Evolutionary conservation across 2,329 filamentous ascomycete species (phyloP).

Genomic region (Xylaria sp.): DNA sequence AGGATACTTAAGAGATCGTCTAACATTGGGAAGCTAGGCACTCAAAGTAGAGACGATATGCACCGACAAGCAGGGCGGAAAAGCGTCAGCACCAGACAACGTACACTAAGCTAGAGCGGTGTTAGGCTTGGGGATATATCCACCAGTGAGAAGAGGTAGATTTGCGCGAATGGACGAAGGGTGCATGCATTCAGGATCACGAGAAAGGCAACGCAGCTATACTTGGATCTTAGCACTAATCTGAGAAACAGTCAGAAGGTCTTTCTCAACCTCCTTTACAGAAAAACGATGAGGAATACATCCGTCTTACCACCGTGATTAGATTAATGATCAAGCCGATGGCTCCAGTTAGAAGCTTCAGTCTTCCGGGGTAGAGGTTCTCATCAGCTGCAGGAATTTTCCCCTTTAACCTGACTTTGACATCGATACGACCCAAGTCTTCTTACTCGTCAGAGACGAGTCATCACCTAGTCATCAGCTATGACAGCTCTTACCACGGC

Average conservation of each 20-base stretch:
- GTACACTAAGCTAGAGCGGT: slow-evolving; percentile 7
- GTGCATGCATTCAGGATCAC: slow-evolving; percentile 26
- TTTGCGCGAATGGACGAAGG: slow-evolving; percentile 23
- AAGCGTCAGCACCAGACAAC: slow-evolving; percentile 2
- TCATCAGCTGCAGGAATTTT: neutral
- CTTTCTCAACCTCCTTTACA: neutral
- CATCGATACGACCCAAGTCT: neutral
- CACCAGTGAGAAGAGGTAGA: slow-evolving; percentile 5
- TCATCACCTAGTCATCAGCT: neutral
- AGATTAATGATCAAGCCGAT: slow-evolving; percentile 1
- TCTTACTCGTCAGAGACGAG: neutral
- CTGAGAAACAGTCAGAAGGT: neutral
- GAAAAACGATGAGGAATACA: slow-evolving; percentile 4
- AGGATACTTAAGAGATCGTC: slow-evolving; percentile 9
- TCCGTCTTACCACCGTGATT: slow-evolving; percentile 7
- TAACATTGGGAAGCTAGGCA: slow-evolving; percentile 7
- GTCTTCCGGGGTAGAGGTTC: neutral
- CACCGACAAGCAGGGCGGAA: slow-evolving; percentile 7
- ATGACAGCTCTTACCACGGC: neutral
- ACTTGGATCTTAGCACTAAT: neutral
- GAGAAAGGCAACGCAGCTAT: slow-evolving; percentile 6
- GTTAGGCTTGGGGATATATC: slow-evolving; percentile 10
- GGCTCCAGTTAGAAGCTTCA: neutral
- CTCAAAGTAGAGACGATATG: slow-evolving; percentile 3
- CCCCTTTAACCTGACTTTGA: neutral